Conservation (phyloP, 164 flowering plant species). For the Taxillus chinensis region DNA sequence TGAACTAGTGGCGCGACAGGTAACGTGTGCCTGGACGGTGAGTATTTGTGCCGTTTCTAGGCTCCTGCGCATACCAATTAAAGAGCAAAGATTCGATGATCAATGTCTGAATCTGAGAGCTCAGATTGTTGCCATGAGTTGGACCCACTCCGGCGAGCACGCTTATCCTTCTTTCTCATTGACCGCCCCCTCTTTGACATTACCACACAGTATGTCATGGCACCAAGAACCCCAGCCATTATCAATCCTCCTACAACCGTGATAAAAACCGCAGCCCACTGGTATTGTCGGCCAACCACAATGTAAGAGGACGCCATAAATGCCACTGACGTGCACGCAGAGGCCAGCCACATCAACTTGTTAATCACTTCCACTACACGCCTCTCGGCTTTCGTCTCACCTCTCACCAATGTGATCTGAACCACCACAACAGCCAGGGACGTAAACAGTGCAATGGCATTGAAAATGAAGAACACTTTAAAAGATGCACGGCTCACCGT, state of each 20-base stretch:
- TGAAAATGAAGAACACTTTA: conserved; percentile 59
- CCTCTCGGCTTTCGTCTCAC: conserved; percentile 62
- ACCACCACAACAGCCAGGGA: conserved; percentile 74
- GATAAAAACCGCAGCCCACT: conserved; percentile 21
- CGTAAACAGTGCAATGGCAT: conserved; percentile 61
- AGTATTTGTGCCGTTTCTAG: too few relatives aligned
- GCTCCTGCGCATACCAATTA: conserved; percentile 6
- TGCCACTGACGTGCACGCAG: conserved; percentile 57
- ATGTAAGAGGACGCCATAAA: conserved; percentile 48
- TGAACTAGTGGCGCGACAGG: too few relatives aligned
- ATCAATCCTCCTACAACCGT: conserved; percentile 22
- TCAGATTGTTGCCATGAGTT: conserved; percentile 71
- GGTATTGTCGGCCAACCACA: conserved; percentile 17
- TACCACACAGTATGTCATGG: conserved; percentile 25
- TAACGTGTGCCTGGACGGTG: too few relatives aligned
- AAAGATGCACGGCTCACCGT: conserved; percentile 29
- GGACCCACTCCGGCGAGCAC: conserved; percentile 54
- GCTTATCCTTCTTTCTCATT: conserved; percentile 20
- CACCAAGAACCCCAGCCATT: conserved; percentile 24
- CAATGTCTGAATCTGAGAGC: conserved; percentile 60
- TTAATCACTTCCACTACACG: conserved; percentile 56
- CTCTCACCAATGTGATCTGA: conserved; percentile 60
- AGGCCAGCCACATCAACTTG: conserved; percentile 75
- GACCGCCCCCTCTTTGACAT: conserved; percentile 16
- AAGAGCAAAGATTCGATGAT: conserved; percentile 44